A percentile compares a stretch with the other conserved stretches of the same genome.
Conservation (phyloP, 2,329 filamentous ascomycete genomes). For the Ceratocystis albifundus region DNA sequence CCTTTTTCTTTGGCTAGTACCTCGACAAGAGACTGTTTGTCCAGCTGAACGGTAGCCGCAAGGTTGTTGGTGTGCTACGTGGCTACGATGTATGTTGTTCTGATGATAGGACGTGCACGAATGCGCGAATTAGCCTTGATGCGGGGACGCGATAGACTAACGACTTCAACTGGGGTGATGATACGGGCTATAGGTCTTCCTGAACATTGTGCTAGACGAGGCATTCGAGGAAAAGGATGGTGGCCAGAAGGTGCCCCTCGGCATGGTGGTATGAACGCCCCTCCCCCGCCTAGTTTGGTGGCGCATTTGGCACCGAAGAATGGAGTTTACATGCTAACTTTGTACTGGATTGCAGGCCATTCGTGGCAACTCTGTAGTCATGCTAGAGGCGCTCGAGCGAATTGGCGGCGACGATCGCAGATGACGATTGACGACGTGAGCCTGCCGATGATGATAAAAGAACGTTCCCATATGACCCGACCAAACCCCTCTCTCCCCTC, state of each 20-base stretch:
- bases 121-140: background rate
- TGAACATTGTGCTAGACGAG: slow-evolving; percentile 96
- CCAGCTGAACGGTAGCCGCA: slow-evolving; percentile 93
- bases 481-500: too few species aligned
- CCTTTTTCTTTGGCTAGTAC: slow-evolving; percentile 53
- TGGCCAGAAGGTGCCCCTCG: slow-evolving; percentile 78
- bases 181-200: slow-evolving; percentile 60
- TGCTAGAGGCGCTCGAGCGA: slow-evolving; percentile 74
- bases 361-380: slow-evolving; percentile 93
- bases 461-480: slow-evolving; percentile 7
- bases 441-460: slow-evolving; percentile 8
- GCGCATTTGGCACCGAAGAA: background rate
- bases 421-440: slow-evolving; percentile 28
- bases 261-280: slow-evolving; percentile 66
- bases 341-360: slow-evolving; percentile 52
- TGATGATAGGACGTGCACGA: background rate
- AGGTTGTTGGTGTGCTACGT: slow-evolving; percentile 85
- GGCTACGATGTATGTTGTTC: slow-evolving; percentile 80
- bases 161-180: background rate
- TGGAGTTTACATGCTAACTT: slow-evolving; percentile 26
- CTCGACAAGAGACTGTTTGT: slow-evolving; percentile 98
- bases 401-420: slow-evolving; percentile 51
- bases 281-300: background rate
- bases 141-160: background rate
- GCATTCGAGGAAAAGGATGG: slow-evolving; percentile 88